phyloP scores from a whole-genome alignment of 345 rosid genomes.

The Hevea brasiliensis region DNA sequence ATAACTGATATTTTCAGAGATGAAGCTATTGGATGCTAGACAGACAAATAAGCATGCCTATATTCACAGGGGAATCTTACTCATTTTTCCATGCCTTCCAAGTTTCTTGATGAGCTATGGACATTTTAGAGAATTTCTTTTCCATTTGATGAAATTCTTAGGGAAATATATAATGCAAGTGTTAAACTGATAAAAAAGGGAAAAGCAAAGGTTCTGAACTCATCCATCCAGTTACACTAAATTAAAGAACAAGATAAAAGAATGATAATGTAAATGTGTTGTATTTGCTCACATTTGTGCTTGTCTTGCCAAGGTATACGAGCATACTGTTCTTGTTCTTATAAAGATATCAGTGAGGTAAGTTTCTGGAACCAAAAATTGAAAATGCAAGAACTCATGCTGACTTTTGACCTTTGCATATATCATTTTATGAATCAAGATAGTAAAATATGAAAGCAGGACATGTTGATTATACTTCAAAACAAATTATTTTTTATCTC shows the following conservation, averaged over 20 bases:
- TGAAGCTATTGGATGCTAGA: slow-evolving; percentile 99
- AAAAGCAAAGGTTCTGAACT: not conserved
- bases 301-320: slow-evolving; percentile 59
- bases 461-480: not conserved
- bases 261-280: not conserved
- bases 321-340: slow-evolving; percentile 91
- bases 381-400: not conserved
- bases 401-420: not conserved
- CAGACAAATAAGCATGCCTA: slow-evolving; percentile 62
- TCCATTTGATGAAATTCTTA: slow-evolving; percentile 4
- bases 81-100: not conserved
- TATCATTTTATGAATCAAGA: no score
- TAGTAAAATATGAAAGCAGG: not conserved
- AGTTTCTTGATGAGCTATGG: not conserved
- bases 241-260: not conserved
- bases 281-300: slow-evolving; percentile 15
- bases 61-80: not conserved
- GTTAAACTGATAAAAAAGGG: not conserved
- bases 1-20: slow-evolving; percentile 70
- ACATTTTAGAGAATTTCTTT: not conserved
- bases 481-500: no score
- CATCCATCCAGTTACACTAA: not conserved
- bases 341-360: slow-evolving; percentile 73
- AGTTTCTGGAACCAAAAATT: slow-evolving; percentile 18
- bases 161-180: not conserved